These are phyloP conservation scores for Rhizopogon vulgaris DNA, from an alignment of 768 basidiomycete genomes.

Conservation along the genomic window DNA sequence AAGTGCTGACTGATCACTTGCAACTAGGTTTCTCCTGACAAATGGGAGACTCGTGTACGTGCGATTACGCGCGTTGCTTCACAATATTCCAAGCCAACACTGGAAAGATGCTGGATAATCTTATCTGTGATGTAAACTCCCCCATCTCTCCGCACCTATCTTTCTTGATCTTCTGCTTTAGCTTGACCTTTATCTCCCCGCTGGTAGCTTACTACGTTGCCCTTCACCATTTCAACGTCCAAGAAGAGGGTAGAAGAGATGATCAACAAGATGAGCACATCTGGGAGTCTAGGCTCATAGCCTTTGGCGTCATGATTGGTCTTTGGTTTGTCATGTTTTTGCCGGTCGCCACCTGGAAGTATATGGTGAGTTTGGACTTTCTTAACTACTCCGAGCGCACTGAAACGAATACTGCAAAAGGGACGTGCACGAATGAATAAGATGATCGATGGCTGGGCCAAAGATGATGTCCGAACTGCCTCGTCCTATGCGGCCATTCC, in stretches of 20 bases:
- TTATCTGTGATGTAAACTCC: conserved; percentile 33
- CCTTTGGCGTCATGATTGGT: conserved; percentile 32
- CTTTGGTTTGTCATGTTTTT: conserved; percentile 31
- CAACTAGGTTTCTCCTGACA: conserved; percentile 34
- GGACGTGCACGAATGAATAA: conserved; percentile 34
- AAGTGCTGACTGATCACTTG: not conserved
- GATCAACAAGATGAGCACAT: conserved; percentile 12
- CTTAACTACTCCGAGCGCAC: not conserved
- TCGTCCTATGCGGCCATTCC: conserved; percentile 23
- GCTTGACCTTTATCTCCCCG: conserved; percentile 35
- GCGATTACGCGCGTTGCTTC: conserved; percentile 30
- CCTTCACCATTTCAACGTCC: conserved; percentile 11
- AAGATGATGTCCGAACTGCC: conserved; percentile 28
- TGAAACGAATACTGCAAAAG: conserved; percentile 17
- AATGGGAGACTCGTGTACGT: conserved; percentile 39
- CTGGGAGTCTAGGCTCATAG: conserved; percentile 31
- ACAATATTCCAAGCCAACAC: conserved; percentile 35
- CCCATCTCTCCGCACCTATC: not conserved
- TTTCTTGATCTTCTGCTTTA: conserved; percentile 12
- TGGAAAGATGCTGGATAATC: conserved; percentile 39
- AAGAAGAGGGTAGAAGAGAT: not conserved
- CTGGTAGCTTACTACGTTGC: conserved; percentile 31
- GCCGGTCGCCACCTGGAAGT: conserved; percentile 45
- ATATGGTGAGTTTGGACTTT: conserved; percentile 23
- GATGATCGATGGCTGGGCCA: conserved; percentile 35